Base-by-base conservation (phyloP, 148 eudicot genomes). In the Rhododendron simsii region DNA sequence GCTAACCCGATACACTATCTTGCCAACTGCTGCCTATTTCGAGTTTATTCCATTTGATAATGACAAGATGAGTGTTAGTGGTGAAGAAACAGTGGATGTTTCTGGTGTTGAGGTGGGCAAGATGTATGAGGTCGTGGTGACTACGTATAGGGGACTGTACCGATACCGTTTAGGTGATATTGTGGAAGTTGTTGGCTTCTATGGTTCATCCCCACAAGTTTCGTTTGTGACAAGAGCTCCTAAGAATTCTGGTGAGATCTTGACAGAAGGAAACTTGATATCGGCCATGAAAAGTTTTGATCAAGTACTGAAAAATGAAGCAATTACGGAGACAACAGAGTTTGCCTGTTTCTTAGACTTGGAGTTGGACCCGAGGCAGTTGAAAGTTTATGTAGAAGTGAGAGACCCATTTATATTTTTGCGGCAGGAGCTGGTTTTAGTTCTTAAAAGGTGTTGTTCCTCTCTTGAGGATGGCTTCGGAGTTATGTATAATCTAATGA, bases 191-290 rank as follows among this genome's bases (percentile, higher is more conserved):
- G 91, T 91, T 41, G 92, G 93, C 20, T 91, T 91, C 78, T 81
- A 89, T 69, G 84, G 65, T 59, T 59, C 92, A 41, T 90, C 92
- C 16, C 93, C 91, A 7, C 82, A 85, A 81, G 82, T 91, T 50
- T 86, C 87, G 82, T 86, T 87, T 86, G 87, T 89, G 50, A 91
- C 86, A 87, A 87, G 93, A 84, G 93, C 93, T 84, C 93, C 93
- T 82, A 91, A 90, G 84, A 51, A 77, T 85, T 35, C 87, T 67
- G 78, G 33, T 79, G 92, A 91, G 87, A 80, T 89, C 87, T 23
- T 90, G 76, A 91, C 90, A 0, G 92, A 91, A 81, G 77, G 88
- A 44, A 88, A 90, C 71, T 87, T 89, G 80, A 63, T 91, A 81
- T 82, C 82, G 78, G 87, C 89, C 4, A 41, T 90, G 59, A 85